These are phyloP conservation scores for Globisporangium carolinianum DNA, from an alignment of 352 stramenopile species.

Conservation along the genomic window DNA sequence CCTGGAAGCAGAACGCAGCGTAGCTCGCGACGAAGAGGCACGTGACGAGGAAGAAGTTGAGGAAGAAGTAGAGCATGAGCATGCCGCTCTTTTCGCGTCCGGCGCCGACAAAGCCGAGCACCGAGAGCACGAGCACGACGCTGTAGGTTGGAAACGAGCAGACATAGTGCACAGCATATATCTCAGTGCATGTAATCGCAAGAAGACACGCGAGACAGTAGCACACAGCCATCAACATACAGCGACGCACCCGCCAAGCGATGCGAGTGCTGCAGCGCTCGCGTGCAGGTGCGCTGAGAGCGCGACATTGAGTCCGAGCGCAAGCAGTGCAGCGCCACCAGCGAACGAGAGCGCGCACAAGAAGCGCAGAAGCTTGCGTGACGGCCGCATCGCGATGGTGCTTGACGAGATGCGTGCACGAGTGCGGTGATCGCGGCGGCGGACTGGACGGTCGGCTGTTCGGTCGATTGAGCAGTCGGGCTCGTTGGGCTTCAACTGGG, in stretches of 20 bases:
- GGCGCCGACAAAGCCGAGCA: constrained; percentile 56
- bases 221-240: too few species aligned
- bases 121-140: constrained; percentile 41
- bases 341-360: constrained; percentile 52
- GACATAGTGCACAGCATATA: neutral
- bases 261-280: constrained; percentile 38
- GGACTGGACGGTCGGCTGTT: too few species aligned
- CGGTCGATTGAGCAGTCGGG: too few species aligned
- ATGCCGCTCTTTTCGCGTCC: constrained; percentile 55
- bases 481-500: neutral
- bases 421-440: too few species aligned
- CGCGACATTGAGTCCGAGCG: constrained; percentile 46
- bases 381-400: constrained; percentile 40
- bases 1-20: constrained; percentile 56
- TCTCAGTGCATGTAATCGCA: too few species aligned
- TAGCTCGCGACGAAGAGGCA: constrained; percentile 58
- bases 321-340: constrained; percentile 40
- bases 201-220: too few species aligned
- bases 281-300: constrained; percentile 37
- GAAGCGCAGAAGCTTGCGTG: constrained; percentile 49
- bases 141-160: neutral
- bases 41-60: constrained; percentile 58
- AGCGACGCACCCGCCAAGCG: constrained; percentile 26
- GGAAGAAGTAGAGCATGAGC: constrained; percentile 73
- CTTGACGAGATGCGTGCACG: neutral